Conservation (phyloP, 2,329 filamentous ascomycete species). For the Didymellaceae sp. region DNA sequence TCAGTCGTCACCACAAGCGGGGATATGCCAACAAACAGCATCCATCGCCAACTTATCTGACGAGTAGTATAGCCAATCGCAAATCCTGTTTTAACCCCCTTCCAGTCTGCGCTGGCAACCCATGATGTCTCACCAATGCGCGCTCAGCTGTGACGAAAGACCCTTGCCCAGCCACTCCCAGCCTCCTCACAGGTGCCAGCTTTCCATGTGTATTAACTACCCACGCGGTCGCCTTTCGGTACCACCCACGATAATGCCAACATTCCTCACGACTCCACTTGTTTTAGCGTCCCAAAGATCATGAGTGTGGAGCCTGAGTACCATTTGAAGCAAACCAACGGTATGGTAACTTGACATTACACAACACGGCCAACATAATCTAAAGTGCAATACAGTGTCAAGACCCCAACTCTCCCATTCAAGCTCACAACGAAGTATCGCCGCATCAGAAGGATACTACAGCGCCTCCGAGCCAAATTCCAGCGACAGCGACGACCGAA, state of each 20-base stretch:
- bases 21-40: constrained; percentile 14
- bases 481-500: constrained; percentile 45
- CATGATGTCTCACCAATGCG: constrained; percentile 33
- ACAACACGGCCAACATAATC: constrained; percentile 19
- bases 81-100: constrained; percentile 15
- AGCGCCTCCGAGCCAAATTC: constrained; percentile 52
- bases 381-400: constrained; percentile 42
- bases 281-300: constrained; percentile 34
- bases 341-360: constrained; percentile 25
- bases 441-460: constrained; percentile 60
- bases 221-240: constrained; percentile 10
- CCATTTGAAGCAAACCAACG: constrained; percentile 52
- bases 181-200: constrained; percentile 27
- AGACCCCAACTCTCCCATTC: constrained; percentile 50
- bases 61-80: constrained; percentile 10
- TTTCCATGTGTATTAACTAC: constrained; percentile 26
- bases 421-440: constrained; percentile 54
- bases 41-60: constrained; percentile 6
- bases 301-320: constrained; percentile 48
- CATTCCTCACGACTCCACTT: constrained; percentile 38
- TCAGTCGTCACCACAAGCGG: constrained; percentile 14
- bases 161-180: constrained; percentile 36
- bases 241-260: constrained; percentile 31
- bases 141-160: constrained; percentile 28
- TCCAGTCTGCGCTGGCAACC: constrained; percentile 6